phyloP scores from a whole-genome alignment of 2,329 filamentous ascomycete species.

The Pseudohalonectria lignicola region DNA sequence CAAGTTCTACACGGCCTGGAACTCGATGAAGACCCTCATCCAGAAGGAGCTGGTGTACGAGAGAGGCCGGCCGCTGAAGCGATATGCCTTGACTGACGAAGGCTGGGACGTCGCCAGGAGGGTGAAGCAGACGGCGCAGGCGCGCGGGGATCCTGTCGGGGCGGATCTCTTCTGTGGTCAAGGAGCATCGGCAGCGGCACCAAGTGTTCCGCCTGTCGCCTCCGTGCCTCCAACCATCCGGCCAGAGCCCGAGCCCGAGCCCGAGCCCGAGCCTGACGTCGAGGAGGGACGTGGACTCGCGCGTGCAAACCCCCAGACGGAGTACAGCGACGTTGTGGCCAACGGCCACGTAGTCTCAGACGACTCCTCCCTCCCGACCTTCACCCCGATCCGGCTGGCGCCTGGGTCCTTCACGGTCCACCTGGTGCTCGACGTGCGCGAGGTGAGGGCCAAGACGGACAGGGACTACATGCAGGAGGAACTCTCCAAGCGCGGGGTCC shows the following conservation, averaged over 20 bases:
- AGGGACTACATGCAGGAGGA: constrained; percentile 68
- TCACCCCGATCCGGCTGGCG: constrained; percentile 49
- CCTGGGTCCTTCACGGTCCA: constrained; percentile 61
- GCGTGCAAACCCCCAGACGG: constrained; percentile 1
- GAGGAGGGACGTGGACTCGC: constrained; percentile 1
- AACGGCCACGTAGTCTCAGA: constrained; percentile 20
- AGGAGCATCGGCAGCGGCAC: too few relatives aligned
- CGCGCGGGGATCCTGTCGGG: constrained; percentile 3
- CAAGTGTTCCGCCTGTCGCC: too few relatives aligned
- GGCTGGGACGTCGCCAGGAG: constrained; percentile 64
- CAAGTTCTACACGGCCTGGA: constrained; percentile 72
- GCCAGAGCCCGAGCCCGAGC: neutral
- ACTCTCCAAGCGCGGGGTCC: constrained; percentile 53
- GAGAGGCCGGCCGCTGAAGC: constrained; percentile 54
- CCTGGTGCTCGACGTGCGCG: constrained; percentile 63
- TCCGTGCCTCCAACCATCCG: neutral
- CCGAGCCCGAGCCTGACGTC: constrained; percentile 2
- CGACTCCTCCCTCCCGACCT: constrained; percentile 26
- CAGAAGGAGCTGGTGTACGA: constrained; percentile 66
- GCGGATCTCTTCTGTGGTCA: too few relatives aligned
- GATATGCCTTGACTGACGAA: constrained; percentile 63
- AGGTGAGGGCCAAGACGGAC: constrained; percentile 62
- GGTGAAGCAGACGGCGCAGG: constrained; percentile 36
- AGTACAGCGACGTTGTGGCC: constrained; percentile 27
- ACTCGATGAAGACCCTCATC: constrained; percentile 66